Base-by-base conservation (phyloP, 1,284 basidiomycete genomes). In the Vanrija sp. region DNA sequence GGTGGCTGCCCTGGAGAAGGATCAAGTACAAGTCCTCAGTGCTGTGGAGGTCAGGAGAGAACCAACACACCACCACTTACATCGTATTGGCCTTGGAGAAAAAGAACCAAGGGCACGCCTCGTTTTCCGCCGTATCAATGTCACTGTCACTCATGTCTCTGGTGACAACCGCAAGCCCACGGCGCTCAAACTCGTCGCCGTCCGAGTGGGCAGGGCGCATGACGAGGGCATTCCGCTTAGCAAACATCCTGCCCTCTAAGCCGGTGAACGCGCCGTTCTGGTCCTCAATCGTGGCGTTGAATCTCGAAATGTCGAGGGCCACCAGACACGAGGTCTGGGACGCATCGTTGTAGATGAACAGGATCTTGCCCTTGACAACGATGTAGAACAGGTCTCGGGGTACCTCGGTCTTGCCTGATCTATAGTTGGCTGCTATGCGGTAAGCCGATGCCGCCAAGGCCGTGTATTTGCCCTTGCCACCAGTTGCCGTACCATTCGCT, bases 21-120 rank as follows among this genome's bases (percentile, higher is more conserved):
- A 90, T 82, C 45, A 93, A 80, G 72, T 96, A 97, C 93, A 94
- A 98, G 72, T 98, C 93, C 76, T 98, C 81, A 64, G 79, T 77
- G 49, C 69, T 71, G 39, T 8, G 5, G n/a, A 14, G 1, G 48
- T 50, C 36, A 61, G 50, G 43, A 14, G 4, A 1, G 47, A 23
- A 25, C 24, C 4, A 31, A 14, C 2, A 31, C 6, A 31, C 12
- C 12, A 31, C 31, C 6, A 66, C 68, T 62, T 54, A 66, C 71
- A 90, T 87, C 54, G 85, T 79, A 68, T 85, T 89, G 20, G 84
- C 85, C 54, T 86, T 85, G 20, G 88, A 84, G 74, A 95, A 95
- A 66, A 96, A 83, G 78, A 86, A 95, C 89, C 90, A 94, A 1
- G 90, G 87, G 3, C 82, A 81, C 4, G 78, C 53, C 52, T 75